These are phyloP conservation scores for Lipomyces sp. DNA, from an alignment of 805 yeast species.

Conservation along the genomic window DNA sequence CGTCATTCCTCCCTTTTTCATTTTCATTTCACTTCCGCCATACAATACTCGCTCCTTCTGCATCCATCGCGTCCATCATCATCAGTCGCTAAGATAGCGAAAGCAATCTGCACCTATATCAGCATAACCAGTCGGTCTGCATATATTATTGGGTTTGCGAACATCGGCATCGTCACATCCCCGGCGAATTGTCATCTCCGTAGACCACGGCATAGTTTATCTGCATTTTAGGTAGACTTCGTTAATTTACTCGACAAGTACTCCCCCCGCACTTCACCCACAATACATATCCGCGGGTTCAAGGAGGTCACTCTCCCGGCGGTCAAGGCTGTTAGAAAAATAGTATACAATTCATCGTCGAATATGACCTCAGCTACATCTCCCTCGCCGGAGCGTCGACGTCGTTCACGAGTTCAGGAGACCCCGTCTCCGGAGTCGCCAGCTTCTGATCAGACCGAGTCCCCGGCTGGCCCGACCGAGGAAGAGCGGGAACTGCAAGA, in stretches of 20 bases:
- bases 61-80: not conserved
- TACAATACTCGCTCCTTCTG: not conserved
- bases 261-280: not conserved
- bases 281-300: constrained; percentile 7
- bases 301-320: constrained; percentile 6
- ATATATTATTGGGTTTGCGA: not conserved
- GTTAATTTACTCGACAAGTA: not conserved
- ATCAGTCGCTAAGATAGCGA: not conserved
- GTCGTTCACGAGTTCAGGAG: not conserved
- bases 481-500: constrained; percentile 10
- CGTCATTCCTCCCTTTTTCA: constrained; percentile 4
- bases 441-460: constrained; percentile 9
- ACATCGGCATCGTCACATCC: not conserved
- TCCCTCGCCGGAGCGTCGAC: constrained; percentile 1
- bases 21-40: constrained; percentile 6
- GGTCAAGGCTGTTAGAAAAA: constrained; percentile 2
- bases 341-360: not conserved
- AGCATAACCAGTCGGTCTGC: not conserved
- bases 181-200: not conserved
- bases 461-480: constrained; percentile 5
- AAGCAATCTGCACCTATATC: not conserved
- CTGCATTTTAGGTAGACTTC: not conserved
- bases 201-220: not conserved
- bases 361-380: constrained; percentile 1
- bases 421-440: constrained; percentile 4